Evolutionary conservation across 1,284 basidiomycete species (phyloP), one percentile per base, ranked within the genome.

Genomic region (Pascua guehoae): DNA sequence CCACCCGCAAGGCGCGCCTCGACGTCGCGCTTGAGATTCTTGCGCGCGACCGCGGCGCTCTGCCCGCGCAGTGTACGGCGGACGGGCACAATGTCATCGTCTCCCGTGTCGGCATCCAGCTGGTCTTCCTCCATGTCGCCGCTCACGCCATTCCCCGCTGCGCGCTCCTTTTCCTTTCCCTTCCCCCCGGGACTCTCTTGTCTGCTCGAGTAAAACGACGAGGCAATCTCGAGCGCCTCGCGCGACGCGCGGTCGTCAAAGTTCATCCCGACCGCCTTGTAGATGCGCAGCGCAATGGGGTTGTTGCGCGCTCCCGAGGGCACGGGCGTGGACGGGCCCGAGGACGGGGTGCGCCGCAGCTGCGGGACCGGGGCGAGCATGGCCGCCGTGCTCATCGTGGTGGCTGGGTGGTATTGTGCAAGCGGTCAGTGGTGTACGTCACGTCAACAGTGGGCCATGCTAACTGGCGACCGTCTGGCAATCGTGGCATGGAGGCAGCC

Each of bases 221-320:
- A 89, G 39, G 95, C 83, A 0, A 90, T 93, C 56, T 85, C 82
- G 38, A 96, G 80, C 0, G 91, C 92, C 61, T 92, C 88, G 41
- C 82, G 80, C 0, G 88, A 91, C 1, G 85, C 83, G 12, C 85
- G 81, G 70, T 94, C 91, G 51, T 92, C 87, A 64, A 89, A 93
- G 44, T 75, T 75, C 55, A 85, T 89, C 32, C 87, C 85, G 24
- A 95, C 81, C 54, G 95, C 86, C 74, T 95, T 95, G 77, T 90
- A 91, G 16, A 95, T 79, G n/a, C 91, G 83, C 8, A 89, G 77
- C 16, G 88, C 85, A 48, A 94, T 82, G 1, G 91, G 90, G 62
- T 81, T 80, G 49, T 76, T 68, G 42, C 72, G 59, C 37, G 66
- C 54, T 9, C 67, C 63, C 18, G 70, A 58, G 5, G 71, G 64